phyloP scores from a whole-genome alignment of 176 grass and related monocot species.

The Cenchrus americanus region DNA sequence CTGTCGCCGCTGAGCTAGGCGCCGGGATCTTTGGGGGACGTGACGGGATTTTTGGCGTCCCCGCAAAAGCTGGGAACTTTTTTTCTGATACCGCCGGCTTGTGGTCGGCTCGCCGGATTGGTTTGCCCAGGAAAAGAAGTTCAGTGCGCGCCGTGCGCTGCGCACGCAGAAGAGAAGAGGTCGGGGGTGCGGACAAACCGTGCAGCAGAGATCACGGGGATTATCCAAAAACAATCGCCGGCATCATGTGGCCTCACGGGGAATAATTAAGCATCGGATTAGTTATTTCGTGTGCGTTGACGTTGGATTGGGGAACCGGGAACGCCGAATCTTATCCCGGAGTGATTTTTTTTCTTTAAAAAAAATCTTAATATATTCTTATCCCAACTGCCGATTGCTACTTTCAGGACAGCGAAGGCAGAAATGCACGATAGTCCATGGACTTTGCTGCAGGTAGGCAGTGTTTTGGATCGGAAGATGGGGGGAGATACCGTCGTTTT shows the following conservation, averaged over 20 bases:
- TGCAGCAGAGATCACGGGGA: not conserved
- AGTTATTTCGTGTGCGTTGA: not conserved
- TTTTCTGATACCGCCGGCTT: not conserved
- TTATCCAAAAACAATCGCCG: not conserved
- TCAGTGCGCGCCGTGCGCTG: no score
- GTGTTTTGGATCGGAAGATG: not conserved
- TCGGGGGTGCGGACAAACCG: not conserved
- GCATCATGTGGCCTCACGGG: no score
- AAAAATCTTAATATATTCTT: no score
- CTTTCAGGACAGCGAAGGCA: no score
- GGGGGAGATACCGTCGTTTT: no score
- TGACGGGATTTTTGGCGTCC: not conserved
- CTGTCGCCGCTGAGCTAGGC: not conserved
- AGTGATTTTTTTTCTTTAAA: no score
- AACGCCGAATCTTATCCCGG: not conserved
- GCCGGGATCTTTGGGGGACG: not conserved
- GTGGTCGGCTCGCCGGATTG: not conserved
- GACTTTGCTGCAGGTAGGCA: not conserved
- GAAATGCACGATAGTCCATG: not conserved
- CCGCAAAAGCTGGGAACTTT: constrained; percentile 18
- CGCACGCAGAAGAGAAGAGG: no score
- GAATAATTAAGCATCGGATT: not conserved
- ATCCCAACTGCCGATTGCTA: no score
- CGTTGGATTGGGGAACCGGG: not conserved
- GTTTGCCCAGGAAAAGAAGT: not conserved